Evolutionary conservation across 139 green algal genomes (phyloP), one percentile per base, ranked within the genome.

Genomic region (Diplosphaera chodatii): DNA sequence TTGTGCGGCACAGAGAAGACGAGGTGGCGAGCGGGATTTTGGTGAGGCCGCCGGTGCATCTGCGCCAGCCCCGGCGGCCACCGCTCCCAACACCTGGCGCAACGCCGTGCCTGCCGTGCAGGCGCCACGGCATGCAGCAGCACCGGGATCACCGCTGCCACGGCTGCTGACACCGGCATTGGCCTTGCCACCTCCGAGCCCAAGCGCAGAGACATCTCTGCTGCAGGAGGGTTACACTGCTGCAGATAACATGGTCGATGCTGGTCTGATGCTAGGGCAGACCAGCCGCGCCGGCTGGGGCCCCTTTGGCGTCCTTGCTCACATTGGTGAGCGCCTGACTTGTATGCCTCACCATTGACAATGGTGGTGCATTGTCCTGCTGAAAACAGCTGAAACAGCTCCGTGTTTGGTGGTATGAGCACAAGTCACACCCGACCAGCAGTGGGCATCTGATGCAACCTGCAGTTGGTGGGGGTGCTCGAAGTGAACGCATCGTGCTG

Each of bases 221-320:
- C 29, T 32, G 59, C 67, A 30, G 74, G 64, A 10, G 31, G 73
- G 13, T 25, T 32, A 21, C 48, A 48, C 27, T 63, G 73, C 37
- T 59, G 69, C 48, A 63, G 63, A 27, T 27, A 75, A 75, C 72
- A 65, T 85, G 6, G 69, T 78, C 16, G 91, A 96, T 41, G 83
- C 84, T 1, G 88, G 80, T 0, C 75, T 90, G 27, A 74, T 87
- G n/a, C 67, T 93, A 40, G 89, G 88, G 3, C 63, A 78, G 1
- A 85, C 78, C 16, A 94, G 94, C 73, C 75, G 91, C 2, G 83
- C 84, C 3, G 83, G 89, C 32, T 96, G 91, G 91, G 88, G 79
- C 4, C 87, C 89, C 4, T 76, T 74, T 1, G 89, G 83, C 3
- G 31, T 78, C 55, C 78, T 96, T 30, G 86, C 77, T 0, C 55